These are phyloP conservation scores for Anisodus acutangulus DNA, from an alignment of 257 asterid species.

Conservation along the genomic window DNA sequence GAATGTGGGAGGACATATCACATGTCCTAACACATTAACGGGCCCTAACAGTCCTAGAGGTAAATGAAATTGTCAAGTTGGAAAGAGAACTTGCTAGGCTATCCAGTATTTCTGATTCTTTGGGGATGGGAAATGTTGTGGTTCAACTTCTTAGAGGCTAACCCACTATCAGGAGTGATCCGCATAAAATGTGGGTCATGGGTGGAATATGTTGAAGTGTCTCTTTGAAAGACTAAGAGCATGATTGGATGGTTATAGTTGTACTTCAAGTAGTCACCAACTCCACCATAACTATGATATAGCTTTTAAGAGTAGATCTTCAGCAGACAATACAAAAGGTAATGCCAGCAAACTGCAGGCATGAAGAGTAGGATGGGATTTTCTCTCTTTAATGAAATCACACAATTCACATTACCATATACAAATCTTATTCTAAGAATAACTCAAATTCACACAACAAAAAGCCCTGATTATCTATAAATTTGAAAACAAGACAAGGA, in stretches of 20 bases:
- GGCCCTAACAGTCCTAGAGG: not conserved
- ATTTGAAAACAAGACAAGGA: conserved; percentile 1
- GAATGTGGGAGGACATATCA: not conserved
- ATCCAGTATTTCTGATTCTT: not conserved
- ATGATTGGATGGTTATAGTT: conserved; percentile 1
- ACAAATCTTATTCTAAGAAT: not conserved
- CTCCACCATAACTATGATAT: conserved; percentile 14
- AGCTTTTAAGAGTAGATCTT: not conserved
- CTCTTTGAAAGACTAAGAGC: conserved; percentile 8
- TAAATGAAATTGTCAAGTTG: not conserved
- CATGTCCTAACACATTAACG: not conserved
- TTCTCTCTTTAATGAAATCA: not conserved
- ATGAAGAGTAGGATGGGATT: not conserved
- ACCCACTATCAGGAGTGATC: not conserved
- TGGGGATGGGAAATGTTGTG: conserved; percentile 9
- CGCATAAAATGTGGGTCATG: not conserved
- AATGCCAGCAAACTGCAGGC: conserved; percentile 19
- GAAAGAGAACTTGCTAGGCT: conserved; percentile 5
- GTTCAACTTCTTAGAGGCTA: conserved; percentile 8
- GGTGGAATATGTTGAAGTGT: not conserved
- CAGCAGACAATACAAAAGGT: conserved; percentile 2
- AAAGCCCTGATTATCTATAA: not conserved
- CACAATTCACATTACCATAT: not conserved
- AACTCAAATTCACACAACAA: conserved; percentile 15
- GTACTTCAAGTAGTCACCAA: not conserved